phyloP scores from a whole-genome alignment of 1,139 yeast genomes.

The Saccharomyces pastorianus region DNA sequence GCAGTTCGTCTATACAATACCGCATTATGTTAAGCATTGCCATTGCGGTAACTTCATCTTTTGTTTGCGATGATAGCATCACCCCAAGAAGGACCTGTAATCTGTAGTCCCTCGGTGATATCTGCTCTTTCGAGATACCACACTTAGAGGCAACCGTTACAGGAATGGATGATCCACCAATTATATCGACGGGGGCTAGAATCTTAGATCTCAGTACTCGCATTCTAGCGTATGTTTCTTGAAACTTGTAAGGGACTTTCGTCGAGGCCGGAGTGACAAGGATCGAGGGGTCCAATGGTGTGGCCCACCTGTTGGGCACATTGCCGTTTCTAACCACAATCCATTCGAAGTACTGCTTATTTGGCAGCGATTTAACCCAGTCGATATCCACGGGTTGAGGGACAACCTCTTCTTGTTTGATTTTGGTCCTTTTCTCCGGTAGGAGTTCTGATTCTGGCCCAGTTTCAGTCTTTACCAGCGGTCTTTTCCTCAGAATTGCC shows the following conservation, averaged over 20 bases:
- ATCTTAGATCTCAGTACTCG: conserved; percentile 56
- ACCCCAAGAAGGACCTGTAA: conserved; percentile 71
- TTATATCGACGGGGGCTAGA: conserved; percentile 75
- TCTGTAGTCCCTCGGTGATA: conserved; percentile 44
- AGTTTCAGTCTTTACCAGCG: not conserved
- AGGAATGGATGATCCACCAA: conserved; percentile 81
- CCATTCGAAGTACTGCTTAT: conserved; percentile 25
- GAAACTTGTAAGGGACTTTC: conserved; percentile 41
- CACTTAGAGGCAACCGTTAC: conserved; percentile 33
- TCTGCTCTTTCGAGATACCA: conserved; percentile 17
- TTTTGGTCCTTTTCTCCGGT: not conserved
- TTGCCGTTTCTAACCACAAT: conserved; percentile 22
- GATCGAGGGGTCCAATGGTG: conserved; percentile 12
- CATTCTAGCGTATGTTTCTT: conserved; percentile 51
- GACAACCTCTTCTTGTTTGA: conserved; percentile 1
- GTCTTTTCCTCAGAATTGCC: not conserved
- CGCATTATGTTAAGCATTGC: conserved; percentile 60
- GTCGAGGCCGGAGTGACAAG: conserved; percentile 2
- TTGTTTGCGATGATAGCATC: conserved; percentile 87
- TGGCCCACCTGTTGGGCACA: conserved; percentile 19
- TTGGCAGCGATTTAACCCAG: conserved; percentile 23
- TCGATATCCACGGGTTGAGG: conserved; percentile 16
- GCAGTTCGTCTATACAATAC: conserved; percentile 35
- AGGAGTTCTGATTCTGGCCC: not conserved
- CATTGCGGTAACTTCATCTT: conserved; percentile 72